phyloP scores from a whole-genome alignment of 140 eudicot species.

The Cichorium intybus region DNA sequence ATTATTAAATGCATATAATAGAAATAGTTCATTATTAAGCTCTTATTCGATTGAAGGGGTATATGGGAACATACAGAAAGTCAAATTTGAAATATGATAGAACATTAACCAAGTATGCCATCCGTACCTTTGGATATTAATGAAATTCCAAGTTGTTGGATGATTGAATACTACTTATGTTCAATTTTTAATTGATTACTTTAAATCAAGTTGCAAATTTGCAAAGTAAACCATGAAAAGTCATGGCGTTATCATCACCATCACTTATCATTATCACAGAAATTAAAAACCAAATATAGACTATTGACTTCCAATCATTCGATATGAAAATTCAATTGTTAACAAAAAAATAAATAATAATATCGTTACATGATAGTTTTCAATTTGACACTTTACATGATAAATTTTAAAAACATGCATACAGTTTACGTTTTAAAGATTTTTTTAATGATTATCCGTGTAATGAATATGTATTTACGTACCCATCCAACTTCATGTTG shows the following conservation, averaged over 20 bases:
- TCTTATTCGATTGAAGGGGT: not conserved
- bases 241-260: not conserved
- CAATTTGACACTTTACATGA: too few species aligned
- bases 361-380: too few species aligned
- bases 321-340: not conserved
- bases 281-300: not conserved
- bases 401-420: too few species aligned
- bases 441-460: too few species aligned
- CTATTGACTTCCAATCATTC: not conserved
- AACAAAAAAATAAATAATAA: too few species aligned
- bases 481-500: too few species aligned
- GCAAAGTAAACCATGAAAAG: slow-evolving; percentile 15
- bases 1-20: too few species aligned
- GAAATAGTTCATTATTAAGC: not conserved
- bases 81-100: not conserved
- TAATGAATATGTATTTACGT: too few species aligned
- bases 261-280: not conserved
- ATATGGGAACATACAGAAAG: not conserved
- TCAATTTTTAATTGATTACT: not conserved
- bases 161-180: not conserved
- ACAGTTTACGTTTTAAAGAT: too few species aligned
- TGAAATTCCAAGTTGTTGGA: not conserved
- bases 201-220: slow-evolving; percentile 21
- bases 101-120: not conserved
- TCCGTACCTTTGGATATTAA: not conserved